These are phyloP conservation scores for Fusarium sp. DNA, from an alignment of 2,329 filamentous ascomycete genomes.

Conservation along the genomic window DNA sequence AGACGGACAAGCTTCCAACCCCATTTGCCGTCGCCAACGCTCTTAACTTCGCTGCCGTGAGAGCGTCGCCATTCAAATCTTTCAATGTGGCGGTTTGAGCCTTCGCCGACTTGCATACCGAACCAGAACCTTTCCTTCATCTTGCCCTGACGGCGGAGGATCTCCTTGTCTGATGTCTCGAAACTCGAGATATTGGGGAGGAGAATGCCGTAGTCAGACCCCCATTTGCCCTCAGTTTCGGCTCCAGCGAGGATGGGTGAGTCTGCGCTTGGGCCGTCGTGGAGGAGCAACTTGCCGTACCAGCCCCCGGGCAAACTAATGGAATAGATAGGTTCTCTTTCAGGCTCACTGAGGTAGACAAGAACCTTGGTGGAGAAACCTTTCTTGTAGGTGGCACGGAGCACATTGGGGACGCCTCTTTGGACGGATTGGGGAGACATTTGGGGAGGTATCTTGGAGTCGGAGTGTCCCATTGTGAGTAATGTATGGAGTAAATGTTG, in stretches of 20 bases:
- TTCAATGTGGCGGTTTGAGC: constrained; percentile 8
- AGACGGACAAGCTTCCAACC: constrained; percentile 42
- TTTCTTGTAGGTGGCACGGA: constrained; percentile 28
- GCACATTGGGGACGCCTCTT: constrained; percentile 1
- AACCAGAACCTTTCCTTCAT: constrained; percentile 22
- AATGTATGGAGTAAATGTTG: background rate
- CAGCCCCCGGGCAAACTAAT: constrained; percentile 1
- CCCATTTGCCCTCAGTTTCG: background rate
- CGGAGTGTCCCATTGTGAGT: constrained; percentile 13
- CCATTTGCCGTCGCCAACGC: constrained; percentile 17
- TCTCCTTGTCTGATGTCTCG: background rate
- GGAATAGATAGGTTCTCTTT: constrained; percentile 6
- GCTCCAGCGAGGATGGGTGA: constrained; percentile 4
- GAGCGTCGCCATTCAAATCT: constrained; percentile 31
- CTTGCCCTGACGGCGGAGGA: constrained; percentile 1
- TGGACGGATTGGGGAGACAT: constrained; percentile 1
- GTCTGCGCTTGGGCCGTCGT: constrained; percentile 6
- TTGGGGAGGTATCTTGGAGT: constrained; percentile 10
- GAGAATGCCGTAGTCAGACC: constrained; percentile 13
- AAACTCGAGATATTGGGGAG: constrained; percentile 10
- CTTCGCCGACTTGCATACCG: constrained; percentile 12
- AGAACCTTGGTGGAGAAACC: constrained; percentile 12
- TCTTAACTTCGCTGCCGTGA: constrained; percentile 22
- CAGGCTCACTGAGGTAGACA: constrained; percentile 17
- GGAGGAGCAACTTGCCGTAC: constrained; percentile 26